A percentile compares a stretch with the other conserved stretches of the same genome.
Evolutionary conservation across 2,329 filamentous ascomycete species (phyloP).

Genomic region (Fusarium devonianum): DNA sequence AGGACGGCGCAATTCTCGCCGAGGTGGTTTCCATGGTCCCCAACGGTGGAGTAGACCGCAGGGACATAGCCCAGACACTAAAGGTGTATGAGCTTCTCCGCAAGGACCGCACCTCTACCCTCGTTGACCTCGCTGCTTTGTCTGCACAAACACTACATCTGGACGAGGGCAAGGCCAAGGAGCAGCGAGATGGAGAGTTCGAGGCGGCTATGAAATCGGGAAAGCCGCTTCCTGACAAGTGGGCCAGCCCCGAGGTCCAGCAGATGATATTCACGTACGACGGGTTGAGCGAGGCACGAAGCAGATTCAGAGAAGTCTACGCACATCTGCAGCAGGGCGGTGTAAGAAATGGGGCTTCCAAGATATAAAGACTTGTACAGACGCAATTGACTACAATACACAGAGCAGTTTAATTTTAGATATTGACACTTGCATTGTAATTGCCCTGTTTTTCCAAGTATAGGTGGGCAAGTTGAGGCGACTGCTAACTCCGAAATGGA

Average conservation of each 20-base stretch:
- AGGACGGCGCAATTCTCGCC: slow-evolving; percentile 4
- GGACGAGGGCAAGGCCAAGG: slow-evolving; percentile 4
- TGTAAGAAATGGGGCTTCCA: too few species aligned
- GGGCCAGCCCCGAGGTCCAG: slow-evolving; percentile 25
- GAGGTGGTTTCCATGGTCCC: neutral
- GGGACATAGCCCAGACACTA: neutral
- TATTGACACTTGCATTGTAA: too few species aligned
- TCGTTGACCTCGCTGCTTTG: slow-evolving; percentile 7
- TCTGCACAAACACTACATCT: slow-evolving; percentile 10
- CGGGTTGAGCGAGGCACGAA: too few species aligned
- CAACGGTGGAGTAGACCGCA: neutral
- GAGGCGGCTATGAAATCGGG: neutral
- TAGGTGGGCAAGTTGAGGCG: too few species aligned
- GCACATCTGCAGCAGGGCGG: too few species aligned
- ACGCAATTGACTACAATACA: too few species aligned
- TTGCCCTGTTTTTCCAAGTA: too few species aligned
- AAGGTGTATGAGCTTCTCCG: slow-evolving; percentile 8
- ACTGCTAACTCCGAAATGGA: too few species aligned
- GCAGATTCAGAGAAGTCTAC: too few species aligned
- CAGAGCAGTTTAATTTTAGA: too few species aligned
- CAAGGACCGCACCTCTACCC: slow-evolving; percentile 4
- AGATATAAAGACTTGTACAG: too few species aligned
- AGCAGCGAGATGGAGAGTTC: slow-evolving; percentile 14
- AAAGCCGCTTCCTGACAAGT: slow-evolving; percentile 16
- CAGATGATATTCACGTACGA: too few species aligned